Percentiles rank a stretch among this genome's conserved stretches.
phyloP scores from a whole-genome alignment of 768 basidiomycete species.

The Jaapia argillacea region DNA sequence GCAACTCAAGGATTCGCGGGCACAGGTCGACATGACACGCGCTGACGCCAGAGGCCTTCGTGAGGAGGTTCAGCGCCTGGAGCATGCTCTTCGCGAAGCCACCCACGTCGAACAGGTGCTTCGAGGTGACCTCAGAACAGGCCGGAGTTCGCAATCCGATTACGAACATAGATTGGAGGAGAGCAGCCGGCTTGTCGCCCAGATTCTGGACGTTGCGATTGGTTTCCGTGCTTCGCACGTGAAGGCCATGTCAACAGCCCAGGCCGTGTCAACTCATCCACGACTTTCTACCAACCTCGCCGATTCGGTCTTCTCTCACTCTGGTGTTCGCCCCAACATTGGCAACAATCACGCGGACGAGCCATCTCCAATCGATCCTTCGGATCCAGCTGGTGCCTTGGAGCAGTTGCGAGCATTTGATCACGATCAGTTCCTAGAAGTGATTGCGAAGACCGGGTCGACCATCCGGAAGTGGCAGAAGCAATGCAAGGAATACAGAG shows the following conservation, averaged over 20 bases:
- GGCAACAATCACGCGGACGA: conserved; percentile 45
- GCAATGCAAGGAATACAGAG: conserved; percentile 91
- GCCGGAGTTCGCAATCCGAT: conserved; percentile 55
- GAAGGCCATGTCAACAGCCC: conserved; percentile 56
- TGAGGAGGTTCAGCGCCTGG: conserved; percentile 64
- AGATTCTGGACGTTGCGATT: conserved; percentile 73
- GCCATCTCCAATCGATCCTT: conserved; percentile 69
- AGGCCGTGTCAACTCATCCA: conserved; percentile 38
- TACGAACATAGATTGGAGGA: conserved; percentile 61
- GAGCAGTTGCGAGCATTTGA: conserved; percentile 68
- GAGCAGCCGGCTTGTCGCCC: conserved; percentile 61
- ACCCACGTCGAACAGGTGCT: conserved; percentile 58
- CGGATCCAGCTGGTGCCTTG: conserved; percentile 60
- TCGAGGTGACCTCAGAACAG: conserved; percentile 64
- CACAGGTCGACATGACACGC: conserved; percentile 52
- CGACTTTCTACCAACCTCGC: conserved; percentile 39
- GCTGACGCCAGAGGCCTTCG: conserved; percentile 60
- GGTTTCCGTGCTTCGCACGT: conserved; percentile 69
- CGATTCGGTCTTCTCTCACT: conserved; percentile 10
- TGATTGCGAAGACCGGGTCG: conserved; percentile 69
- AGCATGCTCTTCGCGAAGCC: conserved; percentile 61
- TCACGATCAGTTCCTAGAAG: conserved; percentile 79
- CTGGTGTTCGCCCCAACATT: conserved; percentile 18
- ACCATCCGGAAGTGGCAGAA: conserved; percentile 96
- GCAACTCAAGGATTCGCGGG: conserved; percentile 51